Percentiles rank a stretch among this genome's conserved stretches.
Evolutionary conservation across 2,329 filamentous ascomycete species (phyloP).

Genomic region (Fusarium acutatum): DNA sequence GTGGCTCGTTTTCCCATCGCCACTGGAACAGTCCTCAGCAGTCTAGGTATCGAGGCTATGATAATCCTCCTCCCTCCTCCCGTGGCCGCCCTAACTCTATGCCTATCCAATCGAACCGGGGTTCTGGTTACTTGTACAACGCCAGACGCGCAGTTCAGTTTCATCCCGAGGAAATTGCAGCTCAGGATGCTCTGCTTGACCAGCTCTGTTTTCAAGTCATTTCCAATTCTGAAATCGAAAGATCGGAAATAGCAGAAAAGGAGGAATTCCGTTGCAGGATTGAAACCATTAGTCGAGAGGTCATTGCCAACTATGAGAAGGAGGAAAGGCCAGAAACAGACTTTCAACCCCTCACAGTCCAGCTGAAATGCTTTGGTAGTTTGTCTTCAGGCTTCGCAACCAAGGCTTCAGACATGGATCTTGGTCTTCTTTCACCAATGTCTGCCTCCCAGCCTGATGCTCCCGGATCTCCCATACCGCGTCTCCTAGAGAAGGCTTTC

Average conservation of each 20-base stretch:
- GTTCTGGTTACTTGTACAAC: conserved; percentile 32
- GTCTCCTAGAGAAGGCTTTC: conserved; percentile 78
- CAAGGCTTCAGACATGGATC: conserved; percentile 89
- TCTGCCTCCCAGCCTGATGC: conserved; percentile 64
- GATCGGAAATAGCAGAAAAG: conserved; percentile 72
- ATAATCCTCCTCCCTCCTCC: conserved; percentile 37
- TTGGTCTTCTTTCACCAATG: conserved; percentile 75
- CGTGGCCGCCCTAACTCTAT: conserved; percentile 8
- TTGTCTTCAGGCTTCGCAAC: conserved; percentile 86
- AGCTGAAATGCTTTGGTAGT: conserved; percentile 82
- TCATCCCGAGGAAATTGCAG: conserved; percentile 56
- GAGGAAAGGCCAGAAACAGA: conserved; percentile 49
- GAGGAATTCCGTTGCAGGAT: conserved; percentile 73
- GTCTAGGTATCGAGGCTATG: conserved; percentile 26
- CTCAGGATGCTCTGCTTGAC: conserved; percentile 60
- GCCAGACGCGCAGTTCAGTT: conserved; percentile 41
- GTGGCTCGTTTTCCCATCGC: conserved; percentile 22
- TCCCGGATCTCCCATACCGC: conserved; percentile 70
- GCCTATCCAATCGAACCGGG: conserved; percentile 14
- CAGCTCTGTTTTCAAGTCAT: conserved; percentile 56
- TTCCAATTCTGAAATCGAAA: conserved; percentile 68
- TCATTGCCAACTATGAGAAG: conserved; percentile 63
- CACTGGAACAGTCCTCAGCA: conserved; percentile 37
- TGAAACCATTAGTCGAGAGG: conserved; percentile 69
- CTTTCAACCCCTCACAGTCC: conserved; percentile 66